Percentiles rank a stretch among this genome's conserved stretches.
These are phyloP conservation scores for Oehlia diaphana DNA, from an alignment of 192 early-diverging fungal species.

Conservation along the genomic window DNA sequence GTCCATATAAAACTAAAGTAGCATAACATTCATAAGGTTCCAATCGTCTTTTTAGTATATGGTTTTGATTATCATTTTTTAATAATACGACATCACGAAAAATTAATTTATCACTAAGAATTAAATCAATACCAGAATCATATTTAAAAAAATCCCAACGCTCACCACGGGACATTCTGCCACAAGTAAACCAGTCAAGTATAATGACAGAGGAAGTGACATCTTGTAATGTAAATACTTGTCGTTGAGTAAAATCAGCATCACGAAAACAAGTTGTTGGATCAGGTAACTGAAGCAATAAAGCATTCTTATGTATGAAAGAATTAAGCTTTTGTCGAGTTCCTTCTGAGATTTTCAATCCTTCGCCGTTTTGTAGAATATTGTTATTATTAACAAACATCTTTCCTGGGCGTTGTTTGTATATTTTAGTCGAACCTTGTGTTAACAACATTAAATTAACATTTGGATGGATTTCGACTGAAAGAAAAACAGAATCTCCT, in stretches of 20 bases:
- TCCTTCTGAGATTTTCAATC: background rate
- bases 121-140: conserved; percentile 40
- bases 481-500: conserved; percentile 62
- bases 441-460: conserved; percentile 67
- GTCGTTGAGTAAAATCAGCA: conserved; percentile 64
- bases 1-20: conserved; percentile 56
- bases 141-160: conserved; percentile 65
- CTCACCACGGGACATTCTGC: conserved; percentile 72
- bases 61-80: conserved; percentile 41
- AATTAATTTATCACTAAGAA: conserved; percentile 32
- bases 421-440: conserved; percentile 83
- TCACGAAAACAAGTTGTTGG: conserved; percentile 75
- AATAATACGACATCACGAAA: conserved; percentile 56
- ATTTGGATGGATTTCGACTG: conserved; percentile 43
- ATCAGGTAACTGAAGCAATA: conserved; percentile 70
- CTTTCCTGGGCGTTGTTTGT: conserved; percentile 44
- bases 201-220: conserved; percentile 60
- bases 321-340: conserved; percentile 51
- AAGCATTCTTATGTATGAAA: conserved; percentile 39
- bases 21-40: conserved; percentile 59
- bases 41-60: conserved; percentile 43
- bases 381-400: conserved; percentile 12
- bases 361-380: background rate
- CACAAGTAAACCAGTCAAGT: conserved; percentile 86
- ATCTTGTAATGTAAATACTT: conserved; percentile 46